Evolutionary conservation across 2,329 filamentous ascomycete genomes (phyloP).

Genomic region (Sporothrix schenckii): DNA sequence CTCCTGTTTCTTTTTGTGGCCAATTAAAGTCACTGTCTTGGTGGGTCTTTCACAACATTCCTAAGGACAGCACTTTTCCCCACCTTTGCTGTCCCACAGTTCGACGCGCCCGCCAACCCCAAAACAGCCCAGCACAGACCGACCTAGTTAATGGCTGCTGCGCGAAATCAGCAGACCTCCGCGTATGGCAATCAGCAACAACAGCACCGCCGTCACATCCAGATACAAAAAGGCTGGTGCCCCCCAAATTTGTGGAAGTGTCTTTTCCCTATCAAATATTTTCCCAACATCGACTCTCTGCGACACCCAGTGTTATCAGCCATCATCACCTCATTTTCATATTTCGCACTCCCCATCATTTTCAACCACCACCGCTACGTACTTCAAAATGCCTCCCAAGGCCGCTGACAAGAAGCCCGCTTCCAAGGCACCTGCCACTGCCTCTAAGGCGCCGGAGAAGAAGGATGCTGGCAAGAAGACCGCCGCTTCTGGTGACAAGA

Average conservation of each 20-base stretch:
- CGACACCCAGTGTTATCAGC: conserved; percentile 33
- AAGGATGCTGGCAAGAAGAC: conserved; percentile 99
- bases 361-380: conserved; percentile 29
- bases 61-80: conserved; percentile 9
- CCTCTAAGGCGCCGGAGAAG: conserved; percentile 78
- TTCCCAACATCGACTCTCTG: conserved; percentile 36
- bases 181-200: conserved; percentile 57
- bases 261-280: conserved; percentile 47
- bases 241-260: conserved; percentile 52
- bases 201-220: conserved; percentile 54
- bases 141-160: conserved; percentile 26
- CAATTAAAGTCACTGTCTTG: not conserved
- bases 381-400: conserved; percentile 89
- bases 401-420: conserved; percentile 98
- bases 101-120: conserved; percentile 19
- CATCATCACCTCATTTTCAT: conserved; percentile 35
- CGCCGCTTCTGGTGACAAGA: conserved; percentile 94
- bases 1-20: not conserved
- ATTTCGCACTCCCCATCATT: conserved; percentile 28
- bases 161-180: conserved; percentile 36
- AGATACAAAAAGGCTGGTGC: conserved; percentile 63
- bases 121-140: conserved; percentile 33
- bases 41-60: conserved; percentile 1
- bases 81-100: conserved; percentile 1
- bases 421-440: conserved; percentile 86